Base-by-base conservation (phyloP, 305 asterid genomes). In the Rubia tinctorum region DNA sequence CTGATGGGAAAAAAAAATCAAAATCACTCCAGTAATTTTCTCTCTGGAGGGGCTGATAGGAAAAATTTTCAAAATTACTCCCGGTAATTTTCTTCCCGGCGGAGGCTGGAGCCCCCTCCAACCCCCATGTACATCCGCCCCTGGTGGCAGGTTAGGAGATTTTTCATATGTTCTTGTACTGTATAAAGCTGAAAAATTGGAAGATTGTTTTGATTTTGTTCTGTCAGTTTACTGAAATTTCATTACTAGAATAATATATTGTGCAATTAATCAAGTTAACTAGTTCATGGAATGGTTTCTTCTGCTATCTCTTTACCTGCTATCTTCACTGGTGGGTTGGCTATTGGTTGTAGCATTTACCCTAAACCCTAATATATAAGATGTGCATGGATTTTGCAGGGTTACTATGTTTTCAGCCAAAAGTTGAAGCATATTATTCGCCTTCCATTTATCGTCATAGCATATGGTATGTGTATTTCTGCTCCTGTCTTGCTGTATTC, bases 391-490 rank as follows among this genome's bases (percentile, higher is more conserved):
- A 59, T 80, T 86, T 83, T 89, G 88, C 79, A 92, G 99, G 99
- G 99, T 73, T 95, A 92, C 84, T 95, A 95, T 75, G 88, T 92
- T 76, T 92, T 89, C 89, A 95, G 99, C 87, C 98, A 95, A 85
- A 95, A 92, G 86, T 82, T 95, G 96, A 95, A 95, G 89, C 97
- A 89, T 76, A 73, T 95, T 73, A 81, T 95, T 76, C 97, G 93
- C 81, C 86, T 95, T 59, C 99, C 99, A 23, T 92, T 92, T 88
- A 97, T 95, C 77, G 78, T 92, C 61, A 77, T 86, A 69, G 85
- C 98, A 39, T 95, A 95, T 81, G 99, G 99, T 95, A 88, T 51
- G 84, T 77, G 59, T 71, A 17, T 63, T 15, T 73, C 72, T 71
- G 76, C 77, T 73, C 23, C 72, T 62, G 34, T 72, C 58, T 53